These are phyloP conservation scores for Zygosaccharomyces bailii DNA, from an alignment of 805 yeast genomes.

Conservation along the genomic window DNA sequence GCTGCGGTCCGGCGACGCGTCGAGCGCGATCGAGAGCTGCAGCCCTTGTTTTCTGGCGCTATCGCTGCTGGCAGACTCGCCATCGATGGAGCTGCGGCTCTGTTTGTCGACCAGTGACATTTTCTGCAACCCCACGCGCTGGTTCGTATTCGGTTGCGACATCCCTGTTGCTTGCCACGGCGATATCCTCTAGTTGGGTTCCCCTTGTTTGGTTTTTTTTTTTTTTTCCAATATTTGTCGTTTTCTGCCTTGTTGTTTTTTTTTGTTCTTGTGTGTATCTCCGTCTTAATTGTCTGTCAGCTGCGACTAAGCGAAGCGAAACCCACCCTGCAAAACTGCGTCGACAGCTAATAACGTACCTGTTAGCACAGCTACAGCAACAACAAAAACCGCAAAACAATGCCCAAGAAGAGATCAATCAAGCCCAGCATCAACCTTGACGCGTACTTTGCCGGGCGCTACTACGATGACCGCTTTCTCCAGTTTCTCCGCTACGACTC, in stretches of 20 bases:
- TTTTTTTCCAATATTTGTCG: neutral
- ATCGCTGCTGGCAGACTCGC: constrained; percentile 1
- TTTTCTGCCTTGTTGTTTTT: neutral
- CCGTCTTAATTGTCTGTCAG: too few species aligned
- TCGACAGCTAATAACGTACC: neutral
- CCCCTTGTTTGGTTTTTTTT: neutral
- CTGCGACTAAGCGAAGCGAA: too few species aligned
- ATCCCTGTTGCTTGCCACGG: neutral
- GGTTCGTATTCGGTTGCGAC: constrained; percentile 4
- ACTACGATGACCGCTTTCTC: constrained; percentile 16
- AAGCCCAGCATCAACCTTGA: constrained; percentile 9
- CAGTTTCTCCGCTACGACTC: constrained; percentile 16
- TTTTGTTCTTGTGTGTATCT: neutral
- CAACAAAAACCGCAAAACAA: neutral
- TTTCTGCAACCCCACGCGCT: constrained; percentile 24
- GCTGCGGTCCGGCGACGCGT: neutral
- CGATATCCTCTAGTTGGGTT: neutral
- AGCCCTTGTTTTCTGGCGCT: constrained; percentile 1
- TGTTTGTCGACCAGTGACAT: constrained; percentile 28
- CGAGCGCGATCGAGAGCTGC: constrained; percentile 1
- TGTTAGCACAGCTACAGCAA: neutral
- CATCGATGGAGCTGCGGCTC: neutral
- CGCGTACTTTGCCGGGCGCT: constrained; percentile 15
- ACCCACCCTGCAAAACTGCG: too few species aligned
- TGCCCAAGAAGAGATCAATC: neutral